phyloP scores from a whole-genome alignment of 2,329 filamentous ascomycete genomes.

The Talaromyces sp. region DNA sequence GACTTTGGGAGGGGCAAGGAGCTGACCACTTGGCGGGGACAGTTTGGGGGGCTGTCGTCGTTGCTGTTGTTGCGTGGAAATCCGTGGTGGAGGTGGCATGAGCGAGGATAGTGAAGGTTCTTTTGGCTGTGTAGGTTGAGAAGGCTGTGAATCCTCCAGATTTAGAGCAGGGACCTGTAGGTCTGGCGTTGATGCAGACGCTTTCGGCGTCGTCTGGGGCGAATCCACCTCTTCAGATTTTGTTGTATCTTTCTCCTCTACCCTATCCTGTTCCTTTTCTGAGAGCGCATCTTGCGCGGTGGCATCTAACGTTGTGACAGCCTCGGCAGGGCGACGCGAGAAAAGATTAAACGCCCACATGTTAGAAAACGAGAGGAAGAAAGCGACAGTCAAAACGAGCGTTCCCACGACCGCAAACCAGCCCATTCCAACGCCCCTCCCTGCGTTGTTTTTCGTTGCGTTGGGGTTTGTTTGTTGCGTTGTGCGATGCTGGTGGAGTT shows the following conservation, averaged over 20 bases:
- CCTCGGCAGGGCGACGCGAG: constrained; percentile 1
- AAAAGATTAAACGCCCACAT: constrained; percentile 25
- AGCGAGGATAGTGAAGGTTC: constrained; percentile 17
- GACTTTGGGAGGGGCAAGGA: constrained; percentile 24
- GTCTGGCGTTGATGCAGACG: constrained; percentile 21
- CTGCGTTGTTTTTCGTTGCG: not conserved
- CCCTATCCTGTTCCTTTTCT: constrained; percentile 1
- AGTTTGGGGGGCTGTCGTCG: constrained; percentile 13
- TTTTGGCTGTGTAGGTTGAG: constrained; percentile 4
- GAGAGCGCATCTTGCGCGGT: not conserved
- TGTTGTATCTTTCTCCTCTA: constrained; percentile 8
- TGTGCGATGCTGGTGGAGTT: not conserved
- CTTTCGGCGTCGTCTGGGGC: constrained; percentile 33
- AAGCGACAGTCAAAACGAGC: constrained; percentile 34
- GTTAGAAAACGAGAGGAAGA: constrained; percentile 24
- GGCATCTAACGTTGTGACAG: not conserved
- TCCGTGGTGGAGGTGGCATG: constrained; percentile 29
- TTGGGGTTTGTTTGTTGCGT: not conserved
- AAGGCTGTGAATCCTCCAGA: constrained; percentile 17
- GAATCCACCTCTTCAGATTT: constrained; percentile 8
- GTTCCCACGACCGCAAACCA: constrained; percentile 35
- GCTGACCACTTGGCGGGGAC: constrained; percentile 9
- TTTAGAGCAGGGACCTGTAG: constrained; percentile 29
- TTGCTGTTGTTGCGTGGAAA: not conserved
- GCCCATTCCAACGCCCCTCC: constrained; percentile 20